Conservation (phyloP, 2,329 filamentous ascomycete genomes). For the Beauveria varroae region DNA sequence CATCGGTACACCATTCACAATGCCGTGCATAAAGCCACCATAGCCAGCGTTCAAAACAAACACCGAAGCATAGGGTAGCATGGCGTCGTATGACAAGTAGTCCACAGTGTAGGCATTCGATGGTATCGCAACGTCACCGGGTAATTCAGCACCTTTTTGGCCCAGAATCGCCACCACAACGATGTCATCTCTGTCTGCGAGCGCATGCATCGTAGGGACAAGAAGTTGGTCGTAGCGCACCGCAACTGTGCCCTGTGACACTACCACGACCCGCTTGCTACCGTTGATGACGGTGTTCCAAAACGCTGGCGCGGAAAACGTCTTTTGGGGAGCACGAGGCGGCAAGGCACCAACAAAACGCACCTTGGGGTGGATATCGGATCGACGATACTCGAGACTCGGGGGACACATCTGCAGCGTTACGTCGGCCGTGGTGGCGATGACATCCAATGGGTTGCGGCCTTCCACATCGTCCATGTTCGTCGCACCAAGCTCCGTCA, state of each 20-base stretch:
- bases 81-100: slow-evolving; percentile 40
- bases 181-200: slow-evolving; percentile 33
- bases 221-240: slow-evolving; percentile 33
- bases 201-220: slow-evolving; percentile 35
- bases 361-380: slow-evolving; percentile 29
- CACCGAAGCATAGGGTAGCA: slow-evolving; percentile 35
- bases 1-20: slow-evolving; percentile 6
- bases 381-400: slow-evolving; percentile 31
- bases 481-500: background rate
- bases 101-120: slow-evolving; percentile 36
- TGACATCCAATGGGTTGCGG: slow-evolving; percentile 20
- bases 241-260: slow-evolving; percentile 40
- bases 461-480: slow-evolving; percentile 22
- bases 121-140: slow-evolving; percentile 24
- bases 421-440: slow-evolving; percentile 24
- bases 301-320: slow-evolving; percentile 32
- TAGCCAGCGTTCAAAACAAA: slow-evolving; percentile 44
- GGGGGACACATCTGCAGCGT: slow-evolving; percentile 30
- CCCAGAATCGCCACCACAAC: slow-evolving; percentile 27
- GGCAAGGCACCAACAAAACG: slow-evolving; percentile 36
- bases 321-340: slow-evolving; percentile 21
- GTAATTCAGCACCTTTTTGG: slow-evolving; percentile 17
- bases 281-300: slow-evolving; percentile 33
- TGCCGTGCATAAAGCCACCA: slow-evolving; percentile 19
- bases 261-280: slow-evolving; percentile 34